A percentile compares a stretch with the other conserved stretches of the same genome.
Evolutionary conservation across 768 basidiomycete species (phyloP).

Genomic region (Megacollybia marginata): DNA sequence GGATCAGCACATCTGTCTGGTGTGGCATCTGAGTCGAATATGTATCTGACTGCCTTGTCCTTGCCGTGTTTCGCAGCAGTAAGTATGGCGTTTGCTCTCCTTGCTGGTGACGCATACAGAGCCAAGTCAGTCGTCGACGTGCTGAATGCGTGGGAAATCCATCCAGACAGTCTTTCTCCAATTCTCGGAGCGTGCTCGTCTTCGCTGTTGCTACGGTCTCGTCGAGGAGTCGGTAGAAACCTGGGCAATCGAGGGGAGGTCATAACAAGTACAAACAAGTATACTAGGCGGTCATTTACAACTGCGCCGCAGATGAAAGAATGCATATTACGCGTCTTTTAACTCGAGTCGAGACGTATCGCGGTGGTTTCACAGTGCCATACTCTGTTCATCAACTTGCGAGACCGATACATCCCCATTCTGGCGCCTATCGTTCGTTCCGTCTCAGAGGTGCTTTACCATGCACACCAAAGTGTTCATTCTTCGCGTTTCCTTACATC

Average conservation of each 20-base stretch:
- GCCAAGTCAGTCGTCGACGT: conserved; percentile 67
- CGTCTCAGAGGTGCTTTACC: no score
- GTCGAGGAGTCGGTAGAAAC: no score
- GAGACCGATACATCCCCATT: conserved; percentile 20
- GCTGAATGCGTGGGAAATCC: conserved; percentile 75
- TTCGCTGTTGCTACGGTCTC: no score
- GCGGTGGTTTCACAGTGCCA: conserved; percentile 32
- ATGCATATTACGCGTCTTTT: conserved; percentile 27
- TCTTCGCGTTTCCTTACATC: conserved; percentile 20
- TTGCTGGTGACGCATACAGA: conserved; percentile 36
- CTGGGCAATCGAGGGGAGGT: no score
- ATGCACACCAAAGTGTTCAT: no score
- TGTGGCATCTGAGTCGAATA: conserved; percentile 84
- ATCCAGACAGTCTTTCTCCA: conserved; percentile 69
- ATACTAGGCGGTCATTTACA: no score
- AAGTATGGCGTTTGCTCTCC: conserved; percentile 39
- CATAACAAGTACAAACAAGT: no score
- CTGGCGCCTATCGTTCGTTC: conserved; percentile 8
- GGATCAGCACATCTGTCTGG: conserved; percentile 77
- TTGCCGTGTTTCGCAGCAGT: conserved; percentile 69
- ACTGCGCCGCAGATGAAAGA: conserved; percentile 28
- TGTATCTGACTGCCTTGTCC: conserved; percentile 80
- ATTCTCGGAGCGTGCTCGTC: conserved; percentile 25
- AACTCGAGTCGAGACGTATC: conserved; percentile 29
- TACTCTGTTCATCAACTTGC: no score